These are phyloP conservation scores for Carpinus fangiana DNA, from an alignment of 306 rosid genomes.

Conservation along the genomic window DNA sequence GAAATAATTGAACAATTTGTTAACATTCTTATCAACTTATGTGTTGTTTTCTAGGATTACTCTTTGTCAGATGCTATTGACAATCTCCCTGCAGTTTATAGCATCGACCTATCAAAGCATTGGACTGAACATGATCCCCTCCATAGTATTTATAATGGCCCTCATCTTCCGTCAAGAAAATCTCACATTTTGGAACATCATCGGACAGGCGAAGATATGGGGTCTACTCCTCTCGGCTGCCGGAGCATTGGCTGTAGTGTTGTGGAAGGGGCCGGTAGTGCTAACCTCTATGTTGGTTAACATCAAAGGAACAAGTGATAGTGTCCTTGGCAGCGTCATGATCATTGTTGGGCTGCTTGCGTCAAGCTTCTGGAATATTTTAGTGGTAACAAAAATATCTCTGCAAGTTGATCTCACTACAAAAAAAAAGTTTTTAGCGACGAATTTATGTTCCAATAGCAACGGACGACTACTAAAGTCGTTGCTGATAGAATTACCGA, in stretches of 20 bases:
- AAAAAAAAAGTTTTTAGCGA: too few species aligned
- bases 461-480: too few species aligned
- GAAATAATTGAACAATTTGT: not conserved
- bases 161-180: constrained; percentile 9
- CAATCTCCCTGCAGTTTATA: not conserved
- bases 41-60: not conserved
- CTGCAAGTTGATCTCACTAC: too few species aligned
- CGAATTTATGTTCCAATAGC: too few species aligned
- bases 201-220: constrained; percentile 10
- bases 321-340: not conserved
- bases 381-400: not conserved
- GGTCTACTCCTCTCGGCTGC: constrained; percentile 2
- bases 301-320: not conserved
- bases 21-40: not conserved
- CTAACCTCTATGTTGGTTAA: not conserved
- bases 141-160: constrained; percentile 10
- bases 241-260: not conserved
- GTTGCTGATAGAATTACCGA: too few species aligned
- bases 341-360: constrained; percentile 9
- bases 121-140: constrained; percentile 17
- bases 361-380: not conserved
- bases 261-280: constrained; percentile 15
- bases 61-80: constrained; percentile 4
- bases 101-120: constrained; percentile 8
- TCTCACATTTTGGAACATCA: not conserved